Percentiles rank a stretch among this genome's conserved stretches.
Conservation (phyloP, 2,329 filamentous ascomycete species). For the Truncatella angustata region DNA sequence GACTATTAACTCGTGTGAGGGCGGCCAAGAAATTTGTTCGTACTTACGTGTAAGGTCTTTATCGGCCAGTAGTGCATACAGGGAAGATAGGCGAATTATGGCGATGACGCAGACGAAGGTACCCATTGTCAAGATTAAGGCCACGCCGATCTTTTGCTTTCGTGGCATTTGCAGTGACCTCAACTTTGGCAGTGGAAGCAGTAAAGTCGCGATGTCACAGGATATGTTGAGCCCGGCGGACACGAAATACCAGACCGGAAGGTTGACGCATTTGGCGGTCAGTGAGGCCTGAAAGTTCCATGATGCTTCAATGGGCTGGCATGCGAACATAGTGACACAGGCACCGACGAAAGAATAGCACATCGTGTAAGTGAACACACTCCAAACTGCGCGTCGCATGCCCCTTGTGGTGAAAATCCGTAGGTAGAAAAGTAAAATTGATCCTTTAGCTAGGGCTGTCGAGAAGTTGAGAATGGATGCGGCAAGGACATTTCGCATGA, state of each 20-base stretch:
- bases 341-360: conserved; percentile 21
- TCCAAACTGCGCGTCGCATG: conserved; percentile 20
- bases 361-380: conserved; percentile 20
- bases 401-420: conserved; percentile 22
- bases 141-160: conserved; percentile 41
- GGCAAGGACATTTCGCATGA: conserved; percentile 16
- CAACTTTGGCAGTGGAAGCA: conserved; percentile 40
- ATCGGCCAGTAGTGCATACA: conserved; percentile 13
- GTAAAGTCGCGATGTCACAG: conserved; percentile 22
- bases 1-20: background rate
- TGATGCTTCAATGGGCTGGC: conserved; percentile 21
- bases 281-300: conserved; percentile 19
- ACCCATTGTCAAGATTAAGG: conserved; percentile 36
- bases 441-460: conserved; percentile 22
- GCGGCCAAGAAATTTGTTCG: background rate
- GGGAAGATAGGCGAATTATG: conserved; percentile 18
- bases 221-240: conserved; percentile 24
- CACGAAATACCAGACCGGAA: conserved; percentile 23
- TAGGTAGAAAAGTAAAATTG: conserved; percentile 25
- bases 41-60: conserved; percentile 15
- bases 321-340: conserved; percentile 24
- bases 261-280: conserved; percentile 22
- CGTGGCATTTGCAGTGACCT: conserved; percentile 39
- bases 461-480: conserved; percentile 18
- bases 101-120: conserved; percentile 20